phyloP scores from a whole-genome alignment of 495 filamentous ascomycete genomes.

The Talaromyces borbonicus region DNA sequence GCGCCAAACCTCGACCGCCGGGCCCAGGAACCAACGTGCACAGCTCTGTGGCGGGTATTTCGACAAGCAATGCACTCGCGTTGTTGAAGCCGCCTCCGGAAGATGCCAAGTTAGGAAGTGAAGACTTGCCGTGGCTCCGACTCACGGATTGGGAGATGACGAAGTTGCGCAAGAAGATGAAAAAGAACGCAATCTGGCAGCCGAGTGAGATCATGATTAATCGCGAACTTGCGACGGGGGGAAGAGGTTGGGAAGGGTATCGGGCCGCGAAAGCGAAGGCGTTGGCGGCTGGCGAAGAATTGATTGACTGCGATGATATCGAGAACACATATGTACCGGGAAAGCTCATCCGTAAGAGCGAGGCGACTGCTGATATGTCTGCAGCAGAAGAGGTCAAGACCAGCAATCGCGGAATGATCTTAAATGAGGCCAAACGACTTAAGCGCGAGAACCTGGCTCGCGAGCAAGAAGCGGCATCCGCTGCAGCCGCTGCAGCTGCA shows the following conservation, averaged over 20 bases:
- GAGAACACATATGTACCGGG: constrained; percentile 33
- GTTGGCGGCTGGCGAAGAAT: constrained; percentile 55
- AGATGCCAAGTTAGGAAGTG: constrained; percentile 62
- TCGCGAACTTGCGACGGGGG: constrained; percentile 66
- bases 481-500: constrained; percentile 36
- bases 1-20: constrained; percentile 35
- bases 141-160: constrained; percentile 89
- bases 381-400: constrained; percentile 36
- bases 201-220: constrained; percentile 96
- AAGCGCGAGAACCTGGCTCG: constrained; percentile 65
- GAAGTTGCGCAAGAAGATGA: constrained; percentile 88
- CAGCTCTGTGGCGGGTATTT: constrained; percentile 51
- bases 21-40: constrained; percentile 42
- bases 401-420: constrained; percentile 80
- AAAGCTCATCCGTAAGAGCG: constrained; percentile 35
- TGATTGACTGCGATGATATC: constrained; percentile 47
- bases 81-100: constrained; percentile 68
- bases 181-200: constrained; percentile 95
- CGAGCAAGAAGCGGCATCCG: constrained; percentile 47
- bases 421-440: constrained; percentile 87
- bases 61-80: constrained; percentile 73
- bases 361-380: constrained; percentile 34
- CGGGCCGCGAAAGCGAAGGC: constrained; percentile 57
- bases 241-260: constrained; percentile 70
- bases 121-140: constrained; percentile 79